Conservation (phyloP, 257 asterid species). For the Solanum clarkiae region DNA sequence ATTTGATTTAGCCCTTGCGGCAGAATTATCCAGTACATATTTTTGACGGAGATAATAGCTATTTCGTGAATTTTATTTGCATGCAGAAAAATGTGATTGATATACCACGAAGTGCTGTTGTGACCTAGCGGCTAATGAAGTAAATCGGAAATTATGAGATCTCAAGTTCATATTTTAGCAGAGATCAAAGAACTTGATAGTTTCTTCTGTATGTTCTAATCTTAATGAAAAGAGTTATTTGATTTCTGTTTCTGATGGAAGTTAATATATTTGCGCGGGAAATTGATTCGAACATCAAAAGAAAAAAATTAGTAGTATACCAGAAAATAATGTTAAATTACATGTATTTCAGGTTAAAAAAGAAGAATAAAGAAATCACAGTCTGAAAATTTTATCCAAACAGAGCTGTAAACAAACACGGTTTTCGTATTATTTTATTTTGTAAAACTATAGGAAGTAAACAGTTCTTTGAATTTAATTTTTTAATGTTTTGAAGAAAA, state of each 20-base stretch:
- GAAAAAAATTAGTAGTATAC: background rate
- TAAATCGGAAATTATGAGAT: background rate
- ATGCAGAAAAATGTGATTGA: background rate
- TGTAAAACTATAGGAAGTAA: background rate
- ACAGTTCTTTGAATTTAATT: background rate
- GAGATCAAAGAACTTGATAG: rapidly evolving
- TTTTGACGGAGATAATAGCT: background rate
- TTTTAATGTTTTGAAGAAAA: background rate
- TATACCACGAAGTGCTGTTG: background rate
- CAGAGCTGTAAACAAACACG: background rate
- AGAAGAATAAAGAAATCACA: background rate
- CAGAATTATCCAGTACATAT: background rate
- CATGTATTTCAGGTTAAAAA: background rate
- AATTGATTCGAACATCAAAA: background rate
- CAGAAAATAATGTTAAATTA: constrained; percentile 1
- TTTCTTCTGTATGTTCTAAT: background rate
- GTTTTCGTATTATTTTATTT: background rate
- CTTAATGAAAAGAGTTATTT: background rate
- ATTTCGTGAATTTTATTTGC: background rate
- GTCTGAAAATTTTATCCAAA: background rate
- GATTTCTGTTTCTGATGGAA: rapidly evolving
- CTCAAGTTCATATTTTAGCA: background rate
- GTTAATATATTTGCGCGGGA: background rate
- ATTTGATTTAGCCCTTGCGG: background rate
- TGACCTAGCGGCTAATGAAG: background rate